Evolutionary conservation across 768 basidiomycete genomes (phyloP), one percentile per base, ranked within the genome.

Genomic region (Holtermanniella nyarrowii): DNA sequence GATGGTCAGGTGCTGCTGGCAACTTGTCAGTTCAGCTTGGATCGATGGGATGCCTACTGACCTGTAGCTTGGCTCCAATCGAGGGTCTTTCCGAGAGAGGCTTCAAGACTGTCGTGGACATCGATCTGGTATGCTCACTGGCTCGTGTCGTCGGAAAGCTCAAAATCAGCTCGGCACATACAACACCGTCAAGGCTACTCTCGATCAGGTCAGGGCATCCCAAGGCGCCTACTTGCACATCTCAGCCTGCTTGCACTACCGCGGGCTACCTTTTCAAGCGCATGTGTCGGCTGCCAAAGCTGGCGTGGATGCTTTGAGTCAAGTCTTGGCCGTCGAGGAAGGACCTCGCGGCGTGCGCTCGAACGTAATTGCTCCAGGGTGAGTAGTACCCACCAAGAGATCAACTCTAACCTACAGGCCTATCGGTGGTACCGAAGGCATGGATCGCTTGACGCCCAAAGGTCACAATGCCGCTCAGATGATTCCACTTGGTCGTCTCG

Each of bases 241-340:
- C 62, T 87, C 85, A 58, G 85, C 88, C 3, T 90, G 85, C 10
- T 70, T 96, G 43, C 93, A 96, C 72, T 86, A 88, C 72, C 14
- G 59, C n/a, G 59, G 61, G 13, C 43, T 56, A 7, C 85, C 87
- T 0, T 87, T 82, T 70, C 91, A 96, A 72, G 88, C 81, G 5
- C 93, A 96, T 63, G 88, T 93, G 12, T 88, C 87, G 12, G 87
- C 90, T 7, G 91, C 91, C 21, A 99, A 97, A 71, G 90, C 93
- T 0, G 93, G 79, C 16, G 81, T 97, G 27, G 91, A 99, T 66
- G 88, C 90, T 0, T 76, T 90, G 4, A 87, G 86, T 49, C 77
- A 78, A 1, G 89, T 87, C 2, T 73, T 96, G 23, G 89, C 91
- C 1, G 80, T 93, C 12, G 91, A 97, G 73, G 90, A 93, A 73